Evolutionary conservation across 2,329 filamentous ascomycete genomes (phyloP), one percentile per base, ranked within the genome.

Genomic region (Hymenoscyphus infarciens): DNA sequence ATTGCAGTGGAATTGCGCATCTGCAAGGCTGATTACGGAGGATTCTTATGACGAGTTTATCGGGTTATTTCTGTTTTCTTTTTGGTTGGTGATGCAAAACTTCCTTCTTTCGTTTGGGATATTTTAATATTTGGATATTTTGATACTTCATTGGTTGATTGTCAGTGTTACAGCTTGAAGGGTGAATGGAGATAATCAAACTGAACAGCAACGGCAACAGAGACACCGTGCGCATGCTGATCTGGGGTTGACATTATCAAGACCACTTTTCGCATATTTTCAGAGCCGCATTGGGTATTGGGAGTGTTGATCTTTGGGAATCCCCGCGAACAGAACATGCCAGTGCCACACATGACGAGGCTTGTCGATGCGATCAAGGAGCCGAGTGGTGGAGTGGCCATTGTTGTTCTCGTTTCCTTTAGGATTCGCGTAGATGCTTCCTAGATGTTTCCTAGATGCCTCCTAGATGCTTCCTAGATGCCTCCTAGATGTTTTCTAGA

Each of bases 321-420:
- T 10, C 42, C 42, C 42, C n/a, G 42, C 42, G 10, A 45, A 45
- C 16, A 19, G 42, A 22, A 19, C 5, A 49, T 19, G 16, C n/a
- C 39, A 45, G n/a, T n/a, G n/a, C n/a, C n/a, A n/a, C n/a, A n/a
- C 42, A 49, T 49, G 42, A 49, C 42, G 42, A 49, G 22, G 42
- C 42, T 49, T 49, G 42, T 49, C 42, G 11, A 19, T 49, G 42
- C 42, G n/a, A n/a, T 45, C n/a, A 19, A 22, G 42, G 5, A 2
- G n/a, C n/a, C 19, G n/a, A 49, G 42, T 49, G 42, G n/a, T 7
- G 8, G n/a, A 49, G 42, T 49, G 42, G n/a, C 42, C 10, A 49
- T 49, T 49, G 2, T 49, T 22, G 38, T 49, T 22, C 8, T 22
- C 42, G 4, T n/a, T 11, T 22, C 42, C 42, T 19, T 22, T 22